Base-by-base conservation (phyloP, 176 grass and related monocot genomes). In the Rhynchospora breviuscula region DNA sequence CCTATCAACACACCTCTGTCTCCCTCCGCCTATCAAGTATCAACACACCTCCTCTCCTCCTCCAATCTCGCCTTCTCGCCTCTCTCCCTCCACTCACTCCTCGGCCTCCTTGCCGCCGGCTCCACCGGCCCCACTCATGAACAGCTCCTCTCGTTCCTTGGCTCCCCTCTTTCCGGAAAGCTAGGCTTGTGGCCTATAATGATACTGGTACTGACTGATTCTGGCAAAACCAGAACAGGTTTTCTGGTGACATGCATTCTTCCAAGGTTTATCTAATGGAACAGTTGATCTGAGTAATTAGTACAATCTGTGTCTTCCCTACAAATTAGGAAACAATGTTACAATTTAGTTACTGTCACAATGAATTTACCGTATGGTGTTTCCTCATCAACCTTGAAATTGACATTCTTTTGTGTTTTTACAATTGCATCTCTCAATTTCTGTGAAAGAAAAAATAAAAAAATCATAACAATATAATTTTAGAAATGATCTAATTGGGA, bases 401-500 rank as follows among this genome's bases (percentile, higher is more conserved):
- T 26, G 10, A 91, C 92, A n/a, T 84, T 93, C 82, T 70, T 87
- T 86, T 98, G 90, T 46, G 92, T 98, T 84, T 83, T 91, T 57
- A 73, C 51, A 83, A 98, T 90, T 11, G 89, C 95, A 73, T 89
- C 86, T 53, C 86, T 83, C 89, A 94, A 67, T 35, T 79, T 79
- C 95, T 98, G 87, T 51, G 59, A 17, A 77, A 26, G 12, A 40
- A 59, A 76, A 35, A n/a, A n/a, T n/a, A n/a, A n/a, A n/a, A n/a
- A n/a, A n/a, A n/a, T n/a, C n/a, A n/a, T n/a, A n/a, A n/a, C n/a
- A n/a, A n/a, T n/a, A n/a, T n/a, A n/a, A n/a, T n/a, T n/a, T n/a
- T n/a, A n/a, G n/a, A n/a, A n/a, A 77, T 98, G 93, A 93, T 93
- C 91, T 86, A 91, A 98, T 73, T 98, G 96, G 92, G 93, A 98